These are phyloP conservation scores for Sugiyamaella mastotermitis DNA, from an alignment of 805 yeast species.

Conservation along the genomic window DNA sequence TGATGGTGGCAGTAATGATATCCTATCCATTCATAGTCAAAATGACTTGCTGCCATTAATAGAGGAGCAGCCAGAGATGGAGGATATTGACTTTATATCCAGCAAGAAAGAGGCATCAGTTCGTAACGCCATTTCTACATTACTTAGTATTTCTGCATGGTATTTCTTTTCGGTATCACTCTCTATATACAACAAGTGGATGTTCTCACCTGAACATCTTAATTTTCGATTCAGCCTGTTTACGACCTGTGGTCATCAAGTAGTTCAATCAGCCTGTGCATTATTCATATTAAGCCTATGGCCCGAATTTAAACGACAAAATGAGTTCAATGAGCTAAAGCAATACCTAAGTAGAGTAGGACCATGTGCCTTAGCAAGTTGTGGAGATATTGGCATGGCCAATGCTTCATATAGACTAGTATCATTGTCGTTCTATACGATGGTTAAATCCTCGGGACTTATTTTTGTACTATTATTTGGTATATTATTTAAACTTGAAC, in stretches of 20 bases:
- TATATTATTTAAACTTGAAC: constrained; percentile 71
- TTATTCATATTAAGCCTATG: constrained; percentile 2
- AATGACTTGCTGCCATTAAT: too few species aligned
- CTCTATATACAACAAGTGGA: constrained; percentile 82
- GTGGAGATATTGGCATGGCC: constrained; percentile 92
- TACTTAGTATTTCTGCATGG: constrained; percentile 26
- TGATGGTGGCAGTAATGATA: too few species aligned
- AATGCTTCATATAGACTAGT: constrained; percentile 77
- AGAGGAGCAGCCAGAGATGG: too few species aligned
- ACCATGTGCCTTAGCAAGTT: constrained; percentile 83
- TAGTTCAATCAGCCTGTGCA: constrained; percentile 55
- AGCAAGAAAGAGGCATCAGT: neutral
- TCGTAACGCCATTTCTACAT: constrained; percentile 10
- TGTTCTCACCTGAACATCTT: constrained; percentile 74
- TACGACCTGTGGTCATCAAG: constrained; percentile 81
- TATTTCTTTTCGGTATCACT: constrained; percentile 33
- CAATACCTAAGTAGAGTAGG: constrained; percentile 46
- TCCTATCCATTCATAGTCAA: too few species aligned
- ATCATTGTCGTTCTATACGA: constrained; percentile 80
- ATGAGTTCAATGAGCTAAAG: constrained; percentile 3
- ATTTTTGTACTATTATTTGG: constrained; percentile 89
- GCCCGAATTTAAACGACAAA: constrained; percentile 16
- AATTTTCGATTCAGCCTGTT: constrained; percentile 79
- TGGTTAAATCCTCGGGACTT: constrained; percentile 84
- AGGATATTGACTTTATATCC: too few species aligned